Conservation (phyloP, 2,329 filamentous ascomycete species). For the Cercospora brassicicola region DNA sequence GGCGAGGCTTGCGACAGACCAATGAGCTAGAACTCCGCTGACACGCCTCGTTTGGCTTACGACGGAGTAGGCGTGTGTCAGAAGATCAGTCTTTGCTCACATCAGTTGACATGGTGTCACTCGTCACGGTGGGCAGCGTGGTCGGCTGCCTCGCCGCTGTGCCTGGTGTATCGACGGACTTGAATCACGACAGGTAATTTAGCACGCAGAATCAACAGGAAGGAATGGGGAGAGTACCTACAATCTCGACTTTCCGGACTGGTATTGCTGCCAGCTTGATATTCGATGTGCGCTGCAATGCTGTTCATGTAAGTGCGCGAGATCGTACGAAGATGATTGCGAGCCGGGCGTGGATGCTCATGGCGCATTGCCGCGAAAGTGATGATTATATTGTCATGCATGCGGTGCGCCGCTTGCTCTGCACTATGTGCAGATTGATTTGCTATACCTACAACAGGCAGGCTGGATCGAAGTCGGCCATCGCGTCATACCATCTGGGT, state of each 20-base stretch:
- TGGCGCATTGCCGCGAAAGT: background rate
- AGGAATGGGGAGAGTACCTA: slow-evolving; percentile 5
- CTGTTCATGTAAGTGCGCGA: background rate
- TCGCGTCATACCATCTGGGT: slow-evolving; percentile 24
- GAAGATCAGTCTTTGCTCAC: background rate
- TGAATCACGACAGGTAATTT: background rate
- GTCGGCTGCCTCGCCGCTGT: background rate
- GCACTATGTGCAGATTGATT: slow-evolving; percentile 30
- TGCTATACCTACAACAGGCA: slow-evolving; percentile 32
- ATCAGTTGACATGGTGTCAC: slow-evolving; percentile 1
- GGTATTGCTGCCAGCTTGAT: background rate
- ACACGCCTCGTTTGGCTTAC: slow-evolving; percentile 6
- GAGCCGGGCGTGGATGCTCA: background rate
- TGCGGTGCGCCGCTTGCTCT: slow-evolving; percentile 34
- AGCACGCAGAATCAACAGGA: background rate
- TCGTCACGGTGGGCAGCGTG: background rate
- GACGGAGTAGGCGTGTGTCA: background rate
- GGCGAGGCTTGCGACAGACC: slow-evolving; percentile 1
- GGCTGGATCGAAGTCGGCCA: slow-evolving; percentile 37
- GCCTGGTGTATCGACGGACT: background rate
- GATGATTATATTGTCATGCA: slow-evolving; percentile 32
- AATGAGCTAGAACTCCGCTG: slow-evolving; percentile 4
- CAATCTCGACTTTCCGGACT: background rate
- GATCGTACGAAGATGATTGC: background rate
- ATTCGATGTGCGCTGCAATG: background rate